phyloP scores from a whole-genome alignment of 352 stramenopile genomes.

The Thalassiosira ordinaria region DNA sequence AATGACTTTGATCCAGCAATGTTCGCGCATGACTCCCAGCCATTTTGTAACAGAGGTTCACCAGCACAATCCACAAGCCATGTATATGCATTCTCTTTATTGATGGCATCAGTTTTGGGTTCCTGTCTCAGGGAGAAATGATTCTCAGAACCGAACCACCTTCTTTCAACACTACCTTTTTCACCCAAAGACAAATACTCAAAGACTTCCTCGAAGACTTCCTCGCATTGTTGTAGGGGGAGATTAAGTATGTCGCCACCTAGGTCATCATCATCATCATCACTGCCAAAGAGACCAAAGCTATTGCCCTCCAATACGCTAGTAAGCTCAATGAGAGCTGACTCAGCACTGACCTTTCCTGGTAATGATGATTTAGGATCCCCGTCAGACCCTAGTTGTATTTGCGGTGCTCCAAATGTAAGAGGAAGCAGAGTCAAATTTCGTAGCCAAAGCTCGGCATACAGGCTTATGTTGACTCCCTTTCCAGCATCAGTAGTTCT shows the following conservation, averaged over 20 bases:
- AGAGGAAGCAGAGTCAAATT: constrained; percentile 76
- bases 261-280: constrained; percentile 30
- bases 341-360: constrained; percentile 65
- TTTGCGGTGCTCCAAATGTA: constrained; percentile 71
- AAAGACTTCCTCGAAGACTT: constrained; percentile 75
- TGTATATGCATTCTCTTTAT: not conserved
- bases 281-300: constrained; percentile 44
- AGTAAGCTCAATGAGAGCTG: constrained; percentile 76
- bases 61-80: constrained; percentile 69
- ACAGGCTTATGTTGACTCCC: constrained; percentile 69
- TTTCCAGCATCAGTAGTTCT: constrained; percentile 48
- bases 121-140: constrained; percentile 51
- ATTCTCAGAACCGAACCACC: constrained; percentile 74
- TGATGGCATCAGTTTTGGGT: not conserved
- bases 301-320: constrained; percentile 76
- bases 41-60: constrained; percentile 50
- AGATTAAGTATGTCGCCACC: constrained; percentile 62
- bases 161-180: constrained; percentile 53
- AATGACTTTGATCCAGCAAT: constrained; percentile 41
- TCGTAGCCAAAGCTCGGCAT: constrained; percentile 77
- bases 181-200: constrained; percentile 74
- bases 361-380: constrained; percentile 19
- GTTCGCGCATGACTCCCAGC: constrained; percentile 76
- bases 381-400: constrained; percentile 50
- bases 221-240: constrained; percentile 59